These are phyloP conservation scores for Atkinsonella hypoxylon DNA, from an alignment of 2,329 filamentous ascomycete species.

Conservation along the genomic window DNA sequence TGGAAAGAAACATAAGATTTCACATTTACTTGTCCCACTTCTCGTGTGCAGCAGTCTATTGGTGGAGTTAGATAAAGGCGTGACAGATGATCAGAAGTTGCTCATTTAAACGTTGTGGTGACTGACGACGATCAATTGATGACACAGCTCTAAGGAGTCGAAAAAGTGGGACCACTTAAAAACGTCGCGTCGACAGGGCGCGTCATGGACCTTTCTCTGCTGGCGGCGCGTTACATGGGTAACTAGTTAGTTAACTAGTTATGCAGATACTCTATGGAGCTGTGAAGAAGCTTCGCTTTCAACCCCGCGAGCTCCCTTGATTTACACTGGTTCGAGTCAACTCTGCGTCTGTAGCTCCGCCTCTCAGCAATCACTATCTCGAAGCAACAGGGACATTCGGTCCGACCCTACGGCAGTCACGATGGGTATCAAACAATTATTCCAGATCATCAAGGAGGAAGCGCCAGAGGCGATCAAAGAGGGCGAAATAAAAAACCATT, in stretches of 20 bases:
- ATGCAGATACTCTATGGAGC: no score
- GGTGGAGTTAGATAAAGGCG: no score
- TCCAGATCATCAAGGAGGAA: conserved; percentile 77
- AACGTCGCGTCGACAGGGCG: conserved; percentile 2
- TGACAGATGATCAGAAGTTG: no score
- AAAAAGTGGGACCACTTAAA: conserved; percentile 11
- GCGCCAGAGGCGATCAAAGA: conserved; percentile 92
- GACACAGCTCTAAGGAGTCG: no score
- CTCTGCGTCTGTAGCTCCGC: background rate
- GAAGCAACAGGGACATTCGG: background rate
- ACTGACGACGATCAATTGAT: no score
- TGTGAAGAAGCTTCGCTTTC: background rate
- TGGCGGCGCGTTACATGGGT: background rate
- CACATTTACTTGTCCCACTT: no score
- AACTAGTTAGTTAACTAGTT: no score
- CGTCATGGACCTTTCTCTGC: conserved; percentile 2
- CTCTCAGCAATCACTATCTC: background rate
- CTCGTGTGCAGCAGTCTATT: no score
- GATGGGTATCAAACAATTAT: conserved; percentile 63
- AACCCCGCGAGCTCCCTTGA: background rate
- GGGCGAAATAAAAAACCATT: conserved; percentile 97
- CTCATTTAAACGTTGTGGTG: no score
- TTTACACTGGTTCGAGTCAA: background rate
- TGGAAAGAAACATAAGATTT: no score
- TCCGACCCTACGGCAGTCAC: conserved; percentile 12